phyloP scores from a whole-genome alignment of 2,329 filamentous ascomycete genomes.

The Cercospora canescens region DNA sequence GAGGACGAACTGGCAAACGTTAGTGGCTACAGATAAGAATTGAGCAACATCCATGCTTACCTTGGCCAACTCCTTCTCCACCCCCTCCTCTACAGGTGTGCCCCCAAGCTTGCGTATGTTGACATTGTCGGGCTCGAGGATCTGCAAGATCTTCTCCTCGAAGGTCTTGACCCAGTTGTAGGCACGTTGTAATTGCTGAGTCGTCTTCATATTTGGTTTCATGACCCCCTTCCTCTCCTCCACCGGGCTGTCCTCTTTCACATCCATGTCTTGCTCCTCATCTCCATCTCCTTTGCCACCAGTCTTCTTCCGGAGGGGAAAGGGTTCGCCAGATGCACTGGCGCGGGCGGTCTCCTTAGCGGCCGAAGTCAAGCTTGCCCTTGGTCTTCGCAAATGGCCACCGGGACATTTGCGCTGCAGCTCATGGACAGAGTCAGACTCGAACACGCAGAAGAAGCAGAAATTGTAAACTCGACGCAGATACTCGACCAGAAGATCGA shows the following conservation, averaged over 20 bases:
- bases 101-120: slow-evolving; percentile 91
- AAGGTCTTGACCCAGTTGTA: slow-evolving; percentile 99
- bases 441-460: slow-evolving; percentile 99
- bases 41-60: slow-evolving; percentile 20
- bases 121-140: slow-evolving; percentile 84
- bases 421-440: slow-evolving; percentile 96
- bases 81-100: slow-evolving; percentile 77
- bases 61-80: slow-evolving; percentile 82
- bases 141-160: slow-evolving; percentile 92
- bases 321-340: slow-evolving; percentile 77
- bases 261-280: slow-evolving; percentile 40
- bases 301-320: slow-evolving; percentile 65
- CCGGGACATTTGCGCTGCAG: slow-evolving; percentile 93
- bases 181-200: slow-evolving; percentile 88
- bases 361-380: slow-evolving; percentile 77
- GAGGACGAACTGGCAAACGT: slow-evolving; percentile 65
- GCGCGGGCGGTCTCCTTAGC: slow-evolving; percentile 84
- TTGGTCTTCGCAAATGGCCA: slow-evolving; percentile 90
- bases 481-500: slow-evolving; percentile 95
- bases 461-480: slow-evolving; percentile 96
- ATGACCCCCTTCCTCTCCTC: slow-evolving; percentile 59
- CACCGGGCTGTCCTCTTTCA: slow-evolving; percentile 47
- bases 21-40: not conserved
- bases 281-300: slow-evolving; percentile 58
- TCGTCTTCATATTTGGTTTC: slow-evolving; percentile 67